Conservation (phyloP, 768 basidiomycete genomes). For the Amylocystis lapponica region DNA sequence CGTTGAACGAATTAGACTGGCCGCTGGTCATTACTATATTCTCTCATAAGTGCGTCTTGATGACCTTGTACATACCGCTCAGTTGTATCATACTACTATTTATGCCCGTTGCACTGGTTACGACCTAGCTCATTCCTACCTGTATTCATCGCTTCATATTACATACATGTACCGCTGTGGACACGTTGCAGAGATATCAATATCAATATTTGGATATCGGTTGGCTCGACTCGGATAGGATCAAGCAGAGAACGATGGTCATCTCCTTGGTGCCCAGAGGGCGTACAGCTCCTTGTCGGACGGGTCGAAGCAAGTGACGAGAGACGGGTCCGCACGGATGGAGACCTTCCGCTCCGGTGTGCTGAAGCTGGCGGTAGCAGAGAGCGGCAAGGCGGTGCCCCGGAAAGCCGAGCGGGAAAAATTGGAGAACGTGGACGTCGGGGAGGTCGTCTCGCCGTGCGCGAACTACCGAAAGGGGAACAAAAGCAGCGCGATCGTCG, state of each 20-base stretch:
- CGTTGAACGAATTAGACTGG: too few species aligned
- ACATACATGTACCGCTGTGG: too few species aligned
- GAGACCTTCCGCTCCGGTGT: slow-evolving; percentile 29
- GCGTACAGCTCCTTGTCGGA: slow-evolving; percentile 73
- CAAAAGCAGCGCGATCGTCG: not conserved
- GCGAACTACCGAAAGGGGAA: not conserved
- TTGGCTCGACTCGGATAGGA: not conserved
- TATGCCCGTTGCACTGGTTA: too few species aligned
- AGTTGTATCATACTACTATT: too few species aligned
- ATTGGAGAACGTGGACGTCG: slow-evolving; percentile 13
- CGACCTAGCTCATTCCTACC: too few species aligned
- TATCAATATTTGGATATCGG: too few species aligned
- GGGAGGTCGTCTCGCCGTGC: slow-evolving; percentile 14
- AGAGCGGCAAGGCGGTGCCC: not conserved
- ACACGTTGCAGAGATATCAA: too few species aligned
- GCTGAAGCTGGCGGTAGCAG: slow-evolving; percentile 9
- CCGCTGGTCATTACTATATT: too few species aligned
- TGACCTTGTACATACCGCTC: too few species aligned
- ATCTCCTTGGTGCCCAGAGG: slow-evolving; percentile 59
- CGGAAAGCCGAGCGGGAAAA: slow-evolving; percentile 4
- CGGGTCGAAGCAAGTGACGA: slow-evolving; percentile 71
- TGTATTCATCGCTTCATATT: too few species aligned
- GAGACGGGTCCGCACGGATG: slow-evolving; percentile 60
- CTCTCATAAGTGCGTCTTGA: too few species aligned
- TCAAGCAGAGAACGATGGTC: not conserved